Evolutionary conservation across 192 early-diverging fungal genomes (phyloP).

Genomic region (Coemansia sp.): DNA sequence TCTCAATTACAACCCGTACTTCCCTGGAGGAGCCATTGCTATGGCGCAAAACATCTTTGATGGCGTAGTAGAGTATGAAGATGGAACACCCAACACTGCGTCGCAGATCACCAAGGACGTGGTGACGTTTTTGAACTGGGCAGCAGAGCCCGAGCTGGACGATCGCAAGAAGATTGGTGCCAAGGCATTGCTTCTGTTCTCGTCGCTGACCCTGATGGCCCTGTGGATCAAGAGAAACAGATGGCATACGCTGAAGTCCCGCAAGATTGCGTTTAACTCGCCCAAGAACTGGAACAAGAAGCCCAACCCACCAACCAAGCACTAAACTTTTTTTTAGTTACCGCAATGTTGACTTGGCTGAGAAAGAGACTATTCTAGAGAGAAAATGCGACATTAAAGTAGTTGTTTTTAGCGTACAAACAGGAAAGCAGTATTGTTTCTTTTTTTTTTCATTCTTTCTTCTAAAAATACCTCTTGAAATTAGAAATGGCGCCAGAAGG

Average conservation of each 20-base stretch:
- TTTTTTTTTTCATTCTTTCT: not conserved
- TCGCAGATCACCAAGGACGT: conserved; percentile 98
- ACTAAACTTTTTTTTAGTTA: conserved; percentile 18
- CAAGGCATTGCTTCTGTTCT: conserved; percentile 77
- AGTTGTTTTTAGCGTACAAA: not conserved
- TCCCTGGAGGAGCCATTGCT: conserved; percentile 95
- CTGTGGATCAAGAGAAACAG: conserved; percentile 93
- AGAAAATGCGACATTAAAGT: too few relatives aligned
- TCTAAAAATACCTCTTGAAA: conserved; percentile 2
- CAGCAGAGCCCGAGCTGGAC: conserved; percentile 95
- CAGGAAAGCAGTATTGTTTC: not conserved
- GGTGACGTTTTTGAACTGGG: conserved; percentile 88
- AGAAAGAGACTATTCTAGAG: too few relatives aligned
- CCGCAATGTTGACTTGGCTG: not conserved
- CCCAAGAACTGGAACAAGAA: conserved; percentile 51
- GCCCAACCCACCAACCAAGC: conserved; percentile 13
- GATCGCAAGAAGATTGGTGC: conserved; percentile 94
- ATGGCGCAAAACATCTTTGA: conserved; percentile 96
- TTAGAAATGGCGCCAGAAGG: conserved; percentile 1
- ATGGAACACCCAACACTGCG: conserved; percentile 92
- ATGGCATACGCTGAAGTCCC: conserved; percentile 85
- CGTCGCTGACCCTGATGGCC: conserved; percentile 69
- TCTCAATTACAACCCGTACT: conserved; percentile 98
- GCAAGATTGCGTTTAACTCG: conserved; percentile 82
- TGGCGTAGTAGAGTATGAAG: conserved; percentile 92